Base-by-base conservation (phyloP, 106 monocot genomes). In the Dioscorea zingiberensis region DNA sequence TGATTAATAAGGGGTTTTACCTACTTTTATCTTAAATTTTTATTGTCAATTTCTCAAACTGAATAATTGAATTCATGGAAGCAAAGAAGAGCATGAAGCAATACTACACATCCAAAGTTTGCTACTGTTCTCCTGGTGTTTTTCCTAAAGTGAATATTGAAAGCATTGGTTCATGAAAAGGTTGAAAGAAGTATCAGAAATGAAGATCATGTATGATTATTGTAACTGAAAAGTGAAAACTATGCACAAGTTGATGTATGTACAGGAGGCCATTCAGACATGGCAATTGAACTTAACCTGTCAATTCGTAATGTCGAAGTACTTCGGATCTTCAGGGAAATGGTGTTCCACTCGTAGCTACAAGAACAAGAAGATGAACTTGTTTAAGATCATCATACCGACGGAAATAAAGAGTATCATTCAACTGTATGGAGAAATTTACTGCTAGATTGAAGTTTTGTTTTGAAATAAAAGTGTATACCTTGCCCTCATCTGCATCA, bases 401-500 rank as follows among this genome's bases (percentile, higher is more conserved):
- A 32, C 9, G 44, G 3, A 51, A 51, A 51, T 51, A 51, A 4
- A 51, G 19, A 51, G 3, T 4, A 16, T 16, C 51, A 51, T 8
- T 47, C 46, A 47, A 47, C 7, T 8, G 13, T 13, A 47, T 8
- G 13, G 46, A 47, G 13, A 47, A 47, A 13, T 13, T 13, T 47
- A 8, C 46, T 47, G 13, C 13, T 47, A 47, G 46, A 13, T 47
- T 8, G 46, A 47, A 46, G 2, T 22, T n/a, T 18, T 17, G 22
- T 6, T 38, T 38, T 38, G 38, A 38, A 38, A 38, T 38, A 10
- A 2, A 38, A 38, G 21, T 21, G 7, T 69, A 76, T 87, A 98
- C 92, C 97, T 88, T 84, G 60, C 92, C 97, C 66, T 98, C 97
- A 56, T 98, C 97, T 67, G 88, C 69, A 82, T 98, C 97, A 25